Evolutionary conservation across 257 asterid species (phyloP), one percentile per base, ranked within the genome.

Genomic region (Cordia subcordata): DNA sequence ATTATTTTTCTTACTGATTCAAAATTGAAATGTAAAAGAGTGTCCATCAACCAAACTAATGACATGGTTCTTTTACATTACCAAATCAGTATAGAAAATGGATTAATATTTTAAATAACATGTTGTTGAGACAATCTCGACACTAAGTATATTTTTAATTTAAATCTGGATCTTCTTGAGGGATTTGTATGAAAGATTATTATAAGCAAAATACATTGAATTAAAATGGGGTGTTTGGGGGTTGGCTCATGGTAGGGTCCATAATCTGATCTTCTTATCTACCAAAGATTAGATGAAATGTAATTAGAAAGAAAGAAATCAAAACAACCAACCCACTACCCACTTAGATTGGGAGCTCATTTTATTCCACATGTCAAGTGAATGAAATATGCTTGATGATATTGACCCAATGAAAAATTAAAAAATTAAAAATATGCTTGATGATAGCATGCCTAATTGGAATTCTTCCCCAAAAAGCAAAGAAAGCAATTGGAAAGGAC

Each of bases 391-490:
- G 35, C 35, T 27, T 27, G 22, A 49, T 49, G 16, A 16, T 49
- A 49, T 49, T 49, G 23, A 3, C 10, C 54, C 4, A 8, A 13
- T 15, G 9, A 15, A 49, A 16, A 6, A 49, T n/a, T n/a, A 49
- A n/a, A n/a, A 8, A 49, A 49, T 1, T n/a, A 21, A n/a, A 49
- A n/a, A 13, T 17, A 17, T 61, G 62, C 58, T 58, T 66, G 61
- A 68, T 66, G 72, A 67, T 65, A 68, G 81, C 82, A 81, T 76
- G 72, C 81, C 67, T 76, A 80, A 58, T 74, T 85, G 73, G 86
- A 88, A 78, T 78, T 79, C 75, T 76, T 73, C 67, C 54, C 59
- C 60, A 32, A 20, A 77, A 71, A 66, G 54, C 65, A 42, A 72
- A 10, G 61, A 71, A 77, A 77, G 64, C 73, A 75, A 66, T 45